Conservation (phyloP, 2,329 filamentous ascomycete species). For the Pyrenochaeta sp. region DNA sequence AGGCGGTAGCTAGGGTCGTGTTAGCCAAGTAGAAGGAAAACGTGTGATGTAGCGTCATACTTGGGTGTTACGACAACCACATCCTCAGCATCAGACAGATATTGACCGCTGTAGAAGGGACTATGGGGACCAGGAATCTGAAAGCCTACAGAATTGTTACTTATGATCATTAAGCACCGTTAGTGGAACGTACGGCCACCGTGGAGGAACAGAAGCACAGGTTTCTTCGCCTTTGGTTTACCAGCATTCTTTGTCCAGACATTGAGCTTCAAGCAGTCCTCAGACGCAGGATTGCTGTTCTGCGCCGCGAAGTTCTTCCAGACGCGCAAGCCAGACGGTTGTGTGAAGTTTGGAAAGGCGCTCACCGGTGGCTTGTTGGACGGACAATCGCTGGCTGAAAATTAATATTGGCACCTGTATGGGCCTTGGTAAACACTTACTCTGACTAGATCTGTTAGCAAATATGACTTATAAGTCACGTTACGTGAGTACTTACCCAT, state of each 20-base stretch:
- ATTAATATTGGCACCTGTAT: constrained; percentile 3
- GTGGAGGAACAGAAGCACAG: constrained; percentile 41
- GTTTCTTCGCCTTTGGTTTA: constrained; percentile 28
- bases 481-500: constrained; percentile 22
- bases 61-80: constrained; percentile 43
- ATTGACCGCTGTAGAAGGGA: constrained; percentile 39
- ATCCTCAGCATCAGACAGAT: constrained; percentile 36
- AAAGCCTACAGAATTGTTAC: constrained; percentile 23
- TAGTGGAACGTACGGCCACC: constrained; percentile 32
- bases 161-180: not conserved
- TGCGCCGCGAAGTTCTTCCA: constrained; percentile 45
- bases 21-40: not conserved
- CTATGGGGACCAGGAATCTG: constrained; percentile 35
- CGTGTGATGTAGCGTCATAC: constrained; percentile 10
- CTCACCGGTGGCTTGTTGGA: constrained; percentile 33
- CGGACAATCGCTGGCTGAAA: constrained; percentile 30
- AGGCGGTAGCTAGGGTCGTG: constrained; percentile 41
- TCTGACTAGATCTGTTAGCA: constrained; percentile 29
- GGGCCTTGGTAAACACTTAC: constrained; percentile 19
- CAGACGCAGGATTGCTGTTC: constrained; percentile 30
- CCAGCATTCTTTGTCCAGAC: constrained; percentile 35
- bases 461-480: not conserved
- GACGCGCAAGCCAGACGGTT: constrained; percentile 32
- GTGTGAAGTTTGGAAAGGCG: constrained; percentile 36
- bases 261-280: constrained; percentile 44